Evolutionary conservation across 2,329 filamentous ascomycete genomes (phyloP).

Genomic region (Huntiella abstrusa): DNA sequence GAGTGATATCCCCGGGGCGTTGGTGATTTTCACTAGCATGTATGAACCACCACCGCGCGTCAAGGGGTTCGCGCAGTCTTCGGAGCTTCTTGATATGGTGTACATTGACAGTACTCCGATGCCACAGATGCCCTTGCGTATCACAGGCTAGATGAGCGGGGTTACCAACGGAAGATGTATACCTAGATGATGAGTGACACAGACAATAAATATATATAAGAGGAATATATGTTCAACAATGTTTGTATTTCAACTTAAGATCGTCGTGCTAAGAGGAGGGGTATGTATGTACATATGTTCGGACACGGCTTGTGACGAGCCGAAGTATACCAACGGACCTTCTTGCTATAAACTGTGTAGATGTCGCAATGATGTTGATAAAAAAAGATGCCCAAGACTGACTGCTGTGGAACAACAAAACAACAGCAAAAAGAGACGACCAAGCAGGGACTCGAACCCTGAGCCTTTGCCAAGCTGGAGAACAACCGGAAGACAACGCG

Average conservation of each 20-base stretch:
- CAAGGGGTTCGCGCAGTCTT: not conserved
- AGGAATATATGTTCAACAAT: too few species aligned
- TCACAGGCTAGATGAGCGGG: too few species aligned
- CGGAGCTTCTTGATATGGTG: not conserved
- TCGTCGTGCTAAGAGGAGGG: too few species aligned
- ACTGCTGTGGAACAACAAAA: not conserved
- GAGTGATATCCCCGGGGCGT: not conserved
- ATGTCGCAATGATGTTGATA: not conserved
- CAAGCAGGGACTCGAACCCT: constrained; percentile 11
- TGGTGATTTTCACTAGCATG: constrained; percentile 9
- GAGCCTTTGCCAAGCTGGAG: constrained; percentile 11
- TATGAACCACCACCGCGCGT: constrained; percentile 10
- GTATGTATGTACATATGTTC: too few species aligned
- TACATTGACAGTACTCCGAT: constrained; percentile 1
- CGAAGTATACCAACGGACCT: too few species aligned
- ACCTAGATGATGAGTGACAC: too few species aligned
- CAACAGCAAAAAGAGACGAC: not conserved
- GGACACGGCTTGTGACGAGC: too few species aligned
- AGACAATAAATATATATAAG: too few species aligned
- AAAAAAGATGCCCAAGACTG: not conserved
- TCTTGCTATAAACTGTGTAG: too few species aligned
- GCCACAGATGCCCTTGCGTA: too few species aligned
- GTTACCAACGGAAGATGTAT: too few species aligned
- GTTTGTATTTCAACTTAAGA: too few species aligned
- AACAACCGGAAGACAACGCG: constrained; percentile 12